Evolutionary conservation across 257 asterid genomes (phyloP).

Genomic region (Solanum clarkiae): DNA sequence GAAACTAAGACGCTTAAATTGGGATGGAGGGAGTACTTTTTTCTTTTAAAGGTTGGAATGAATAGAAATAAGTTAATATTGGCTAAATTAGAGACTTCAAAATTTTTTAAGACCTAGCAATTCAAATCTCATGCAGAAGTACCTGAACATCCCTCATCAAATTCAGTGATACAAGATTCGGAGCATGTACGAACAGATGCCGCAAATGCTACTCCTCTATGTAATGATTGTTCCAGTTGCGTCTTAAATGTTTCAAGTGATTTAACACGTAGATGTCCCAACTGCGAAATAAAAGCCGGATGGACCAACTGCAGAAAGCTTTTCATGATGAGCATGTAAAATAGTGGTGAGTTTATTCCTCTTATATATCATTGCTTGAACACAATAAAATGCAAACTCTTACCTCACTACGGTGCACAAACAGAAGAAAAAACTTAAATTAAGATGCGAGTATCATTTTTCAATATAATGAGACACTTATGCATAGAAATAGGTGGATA

Average conservation of each 20-base stretch:
- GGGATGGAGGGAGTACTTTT: no score
- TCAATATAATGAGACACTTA: background rate
- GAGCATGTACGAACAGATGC: conserved; percentile 32
- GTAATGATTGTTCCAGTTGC: conserved; percentile 21
- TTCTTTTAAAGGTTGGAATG: background rate
- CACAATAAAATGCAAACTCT: background rate
- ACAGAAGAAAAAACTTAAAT: background rate
- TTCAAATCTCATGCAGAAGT: background rate
- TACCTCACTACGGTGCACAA: background rate
- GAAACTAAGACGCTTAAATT: no score
- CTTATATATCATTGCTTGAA: background rate
- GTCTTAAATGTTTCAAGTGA: conserved; percentile 28
- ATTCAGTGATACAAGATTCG: conserved; percentile 23
- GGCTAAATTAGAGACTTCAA: background rate
- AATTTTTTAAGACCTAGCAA: background rate
- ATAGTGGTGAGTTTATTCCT: background rate
- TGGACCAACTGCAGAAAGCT: conserved; percentile 30
- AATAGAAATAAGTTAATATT: background rate
- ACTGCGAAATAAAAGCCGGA: conserved; percentile 32
- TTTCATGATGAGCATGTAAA: background rate
- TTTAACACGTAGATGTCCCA: conserved; percentile 38
- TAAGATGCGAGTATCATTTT: background rate
- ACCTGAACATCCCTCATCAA: conserved; percentile 56
- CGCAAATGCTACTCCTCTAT: conserved; percentile 41
- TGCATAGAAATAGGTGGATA: background rate